Conservation (phyloP, 2,329 filamentous ascomycete genomes). For the Endoconidiophora polonica region DNA sequence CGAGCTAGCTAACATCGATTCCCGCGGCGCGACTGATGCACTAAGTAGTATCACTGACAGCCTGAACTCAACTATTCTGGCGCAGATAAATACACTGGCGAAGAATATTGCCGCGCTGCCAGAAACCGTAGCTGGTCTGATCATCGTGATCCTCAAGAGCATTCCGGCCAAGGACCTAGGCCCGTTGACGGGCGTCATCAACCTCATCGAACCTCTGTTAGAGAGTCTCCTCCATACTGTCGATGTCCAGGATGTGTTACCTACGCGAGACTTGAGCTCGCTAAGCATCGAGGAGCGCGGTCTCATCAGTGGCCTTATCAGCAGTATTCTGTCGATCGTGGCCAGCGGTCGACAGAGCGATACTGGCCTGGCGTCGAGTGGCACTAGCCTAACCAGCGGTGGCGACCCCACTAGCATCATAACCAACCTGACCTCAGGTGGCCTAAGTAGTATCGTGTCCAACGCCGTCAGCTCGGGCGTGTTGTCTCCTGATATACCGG, state of each 20-base stretch:
- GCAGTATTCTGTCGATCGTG: not conserved
- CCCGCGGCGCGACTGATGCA: not conserved
- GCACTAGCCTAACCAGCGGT: not conserved
- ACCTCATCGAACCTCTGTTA: constrained; percentile 3
- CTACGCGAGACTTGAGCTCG: not conserved
- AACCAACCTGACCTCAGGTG: not conserved
- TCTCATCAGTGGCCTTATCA: not conserved
- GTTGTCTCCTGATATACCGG: not conserved
- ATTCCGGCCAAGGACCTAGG: not conserved
- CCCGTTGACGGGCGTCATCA: constrained; percentile 4
- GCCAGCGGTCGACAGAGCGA: not conserved
- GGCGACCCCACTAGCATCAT: not conserved
- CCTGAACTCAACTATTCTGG: too few species aligned
- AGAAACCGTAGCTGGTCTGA: constrained; percentile 3
- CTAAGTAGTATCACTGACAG: not conserved
- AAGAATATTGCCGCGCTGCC: not conserved
- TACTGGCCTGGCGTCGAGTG: not conserved
- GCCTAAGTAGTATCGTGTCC: not conserved
- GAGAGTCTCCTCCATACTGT: constrained; percentile 5
- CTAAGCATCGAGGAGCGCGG: not conserved
- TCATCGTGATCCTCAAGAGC: constrained; percentile 1
- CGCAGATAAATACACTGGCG: not conserved
- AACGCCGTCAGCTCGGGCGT: not conserved
- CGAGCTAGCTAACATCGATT: not conserved
- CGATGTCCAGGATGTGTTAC: not conserved